Base-by-base conservation (phyloP, 108 stramenopile genomes). In the Mediolabrus comicus region DNA sequence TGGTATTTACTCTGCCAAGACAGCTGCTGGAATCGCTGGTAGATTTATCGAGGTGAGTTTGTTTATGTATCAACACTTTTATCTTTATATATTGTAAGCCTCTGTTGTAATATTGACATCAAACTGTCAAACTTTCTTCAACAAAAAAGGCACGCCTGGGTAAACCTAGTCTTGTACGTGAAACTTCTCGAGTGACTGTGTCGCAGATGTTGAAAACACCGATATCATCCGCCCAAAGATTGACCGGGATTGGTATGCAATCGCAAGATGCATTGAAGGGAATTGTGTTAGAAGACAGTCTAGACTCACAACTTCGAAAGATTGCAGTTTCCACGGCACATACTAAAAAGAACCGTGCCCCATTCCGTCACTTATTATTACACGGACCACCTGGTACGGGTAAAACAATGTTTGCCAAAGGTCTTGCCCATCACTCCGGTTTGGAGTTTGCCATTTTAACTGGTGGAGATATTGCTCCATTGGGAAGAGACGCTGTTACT, bases 381-480 rank as follows among this genome's bases (percentile, higher is more conserved):
- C 97, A 99, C 80, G 99, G 87, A 11, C 97, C 98, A 24, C 97
- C 98, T 7, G 99, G 99, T 31, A 99, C 98, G 3, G 99, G 99
- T 28, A 99, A 99, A 83, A 99, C 99, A 2, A 94, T 99, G 92
- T 97, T 99, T 76, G 99, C 99, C 28, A 90, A 96, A 67, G 85
- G 91, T 6, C 84, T 99, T 22, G 98, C 98, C 5, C 84, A 95
- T 43, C 89, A 97, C 66, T 96, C 94, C 4, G 99, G 98, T 7
- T 67, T 99, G 78, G 98, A 99, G 58, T 99, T 95, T 82, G 92
- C 99, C 30, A 91, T 99, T 75, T 86, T 99, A 75, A 98, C 98
- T 0, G 99, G 98, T 52, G 99, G 98, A 53, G 99, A 99, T 75
- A 94, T 99, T 56, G 98, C 97, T 9, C 99, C 99, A 0, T 82